Evolutionary conservation across 1,284 basidiomycete genomes (phyloP).

Genomic region (Apiotrichum akiyoshidainum): DNA sequence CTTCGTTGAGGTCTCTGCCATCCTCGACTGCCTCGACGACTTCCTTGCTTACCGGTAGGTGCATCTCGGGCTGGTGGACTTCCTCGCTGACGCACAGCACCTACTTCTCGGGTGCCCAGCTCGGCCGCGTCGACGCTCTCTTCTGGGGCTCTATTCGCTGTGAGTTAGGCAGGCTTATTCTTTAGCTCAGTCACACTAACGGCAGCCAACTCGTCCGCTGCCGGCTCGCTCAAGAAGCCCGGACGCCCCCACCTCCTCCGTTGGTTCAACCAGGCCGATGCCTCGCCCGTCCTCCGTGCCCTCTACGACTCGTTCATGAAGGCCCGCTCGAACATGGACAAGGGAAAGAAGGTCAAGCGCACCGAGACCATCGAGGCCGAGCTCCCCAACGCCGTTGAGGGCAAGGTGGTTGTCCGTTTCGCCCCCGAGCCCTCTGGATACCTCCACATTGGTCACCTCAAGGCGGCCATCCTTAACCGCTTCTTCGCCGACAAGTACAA

Average conservation of each 20-base stretch:
- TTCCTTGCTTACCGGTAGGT: conserved; percentile 60
- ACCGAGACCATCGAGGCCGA: conserved; percentile 82
- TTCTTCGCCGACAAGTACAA: conserved; percentile 96
- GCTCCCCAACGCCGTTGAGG: conserved; percentile 78
- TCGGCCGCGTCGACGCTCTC: conserved; percentile 73
- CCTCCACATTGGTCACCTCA: conserved; percentile 96
- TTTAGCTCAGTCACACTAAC: too few species aligned
- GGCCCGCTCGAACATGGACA: conserved; percentile 55
- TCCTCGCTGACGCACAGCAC: conserved; percentile 57
- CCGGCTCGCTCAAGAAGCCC: conserved; percentile 79
- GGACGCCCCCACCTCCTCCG: conserved; percentile 77
- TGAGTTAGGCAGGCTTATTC: conserved; percentile 37
- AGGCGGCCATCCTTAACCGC: conserved; percentile 93
- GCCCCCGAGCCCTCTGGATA: conserved; percentile 98
- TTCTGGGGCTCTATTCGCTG: conserved; percentile 84
- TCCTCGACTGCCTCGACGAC: conserved; percentile 75
- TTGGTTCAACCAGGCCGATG: conserved; percentile 83
- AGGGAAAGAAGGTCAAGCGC: conserved; percentile 70
- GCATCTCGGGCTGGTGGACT: too few species aligned
- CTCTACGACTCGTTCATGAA: conserved; percentile 56
- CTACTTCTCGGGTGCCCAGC: conserved; percentile 68
- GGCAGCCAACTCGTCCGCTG: conserved; percentile 56
- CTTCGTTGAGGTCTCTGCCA: conserved; percentile 65
- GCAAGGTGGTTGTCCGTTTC: conserved; percentile 93
- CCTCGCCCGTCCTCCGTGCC: conserved; percentile 66